Evolutionary conservation across 805 yeast species (phyloP).

Genomic region (Ogataea angusta): DNA sequence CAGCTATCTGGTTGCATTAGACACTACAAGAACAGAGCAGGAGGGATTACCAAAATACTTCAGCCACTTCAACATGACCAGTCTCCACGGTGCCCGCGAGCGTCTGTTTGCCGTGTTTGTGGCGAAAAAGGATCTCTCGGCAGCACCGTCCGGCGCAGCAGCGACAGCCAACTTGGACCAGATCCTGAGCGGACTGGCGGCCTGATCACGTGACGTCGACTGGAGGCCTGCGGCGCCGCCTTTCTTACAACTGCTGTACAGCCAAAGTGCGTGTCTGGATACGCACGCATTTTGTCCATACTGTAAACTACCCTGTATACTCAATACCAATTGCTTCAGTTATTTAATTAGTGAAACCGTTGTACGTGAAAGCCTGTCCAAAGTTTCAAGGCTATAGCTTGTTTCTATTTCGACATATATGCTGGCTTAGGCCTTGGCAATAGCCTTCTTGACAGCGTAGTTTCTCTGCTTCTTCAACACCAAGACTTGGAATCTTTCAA

Average conservation of each 20-base stretch:
- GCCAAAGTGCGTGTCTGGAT: neutral
- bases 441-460: conserved; percentile 91
- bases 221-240: no score
- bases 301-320: conserved; percentile 10
- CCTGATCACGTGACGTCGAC: conserved; percentile 4
- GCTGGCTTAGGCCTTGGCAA: conserved; percentile 80
- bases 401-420: conserved; percentile 13
- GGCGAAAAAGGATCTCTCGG: conserved; percentile 22
- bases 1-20: conserved; percentile 48
- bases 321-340: conserved; percentile 17
- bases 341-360: conserved; percentile 18
- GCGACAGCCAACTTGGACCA: conserved; percentile 12
- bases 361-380: conserved; percentile 17
- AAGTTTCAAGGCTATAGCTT: conserved; percentile 7
- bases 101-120: conserved; percentile 30
- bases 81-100: conserved; percentile 12
- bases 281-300: neutral
- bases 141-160: conserved; percentile 1
- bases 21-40: conserved; percentile 10
- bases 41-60: conserved; percentile 20
- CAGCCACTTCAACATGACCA: conserved; percentile 19
- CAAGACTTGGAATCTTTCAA: conserved; percentile 99
- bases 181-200: conserved; percentile 17
- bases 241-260: neutral
- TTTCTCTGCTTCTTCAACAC: conserved; percentile 97